These are phyloP conservation scores for Styphnolobium japonicum DNA, from an alignment of 306 rosid genomes.

Conservation along the genomic window DNA sequence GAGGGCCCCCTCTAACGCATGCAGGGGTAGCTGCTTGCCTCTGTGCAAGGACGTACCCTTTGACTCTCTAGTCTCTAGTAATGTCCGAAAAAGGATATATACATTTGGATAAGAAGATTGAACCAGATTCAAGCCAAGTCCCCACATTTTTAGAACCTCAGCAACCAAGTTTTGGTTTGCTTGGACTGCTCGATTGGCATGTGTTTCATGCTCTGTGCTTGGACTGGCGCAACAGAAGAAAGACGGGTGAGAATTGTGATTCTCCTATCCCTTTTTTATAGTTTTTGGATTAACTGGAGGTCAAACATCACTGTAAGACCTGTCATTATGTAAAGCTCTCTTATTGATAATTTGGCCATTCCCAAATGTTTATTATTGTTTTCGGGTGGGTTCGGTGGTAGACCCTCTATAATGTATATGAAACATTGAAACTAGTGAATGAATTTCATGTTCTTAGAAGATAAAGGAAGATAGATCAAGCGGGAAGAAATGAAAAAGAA, in stretches of 20 bases:
- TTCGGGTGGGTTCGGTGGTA: neutral
- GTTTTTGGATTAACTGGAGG: neutral
- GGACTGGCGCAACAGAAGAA: neutral
- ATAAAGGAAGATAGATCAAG: neutral
- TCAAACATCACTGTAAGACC: neutral
- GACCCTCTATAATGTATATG: neutral
- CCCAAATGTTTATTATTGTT: neutral
- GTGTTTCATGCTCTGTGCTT: neutral
- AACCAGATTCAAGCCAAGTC: neutral
- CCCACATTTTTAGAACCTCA: neutral
- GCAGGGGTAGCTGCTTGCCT: too few relatives aligned
- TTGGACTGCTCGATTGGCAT: conserved; percentile 33
- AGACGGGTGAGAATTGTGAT: neutral
- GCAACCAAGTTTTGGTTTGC: neutral
- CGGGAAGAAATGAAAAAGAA: neutral
- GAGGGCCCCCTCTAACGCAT: neutral
- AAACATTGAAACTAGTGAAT: neutral
- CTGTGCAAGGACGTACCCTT: too few relatives aligned
- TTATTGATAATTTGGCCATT: neutral
- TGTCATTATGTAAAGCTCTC: neutral
- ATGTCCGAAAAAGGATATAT: too few relatives aligned
- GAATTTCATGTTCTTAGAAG: neutral
- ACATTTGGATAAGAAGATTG: neutral
- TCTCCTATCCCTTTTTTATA: neutral
- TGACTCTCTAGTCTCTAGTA: neutral